Percentiles rank a stretch among this genome's conserved stretches.
phyloP scores from a whole-genome alignment of 257 asterid species.

The Cynanchum wilfordii region DNA sequence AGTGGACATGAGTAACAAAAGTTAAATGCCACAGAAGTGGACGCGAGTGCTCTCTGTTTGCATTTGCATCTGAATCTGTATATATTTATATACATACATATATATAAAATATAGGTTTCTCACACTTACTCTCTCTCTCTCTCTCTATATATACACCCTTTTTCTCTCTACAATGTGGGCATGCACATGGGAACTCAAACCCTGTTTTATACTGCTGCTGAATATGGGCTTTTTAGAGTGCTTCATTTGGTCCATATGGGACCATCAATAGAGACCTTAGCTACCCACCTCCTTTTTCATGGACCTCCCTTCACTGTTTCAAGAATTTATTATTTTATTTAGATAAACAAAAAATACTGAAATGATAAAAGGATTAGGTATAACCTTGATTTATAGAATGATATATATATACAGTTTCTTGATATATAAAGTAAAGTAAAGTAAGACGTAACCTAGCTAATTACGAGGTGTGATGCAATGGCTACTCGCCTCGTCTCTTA shows the following conservation, averaged over 20 bases:
- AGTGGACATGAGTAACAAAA: slow-evolving; percentile 19
- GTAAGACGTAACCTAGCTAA: no score
- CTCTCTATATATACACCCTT: background rate
- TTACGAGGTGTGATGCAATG: no score
- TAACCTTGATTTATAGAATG: no score
- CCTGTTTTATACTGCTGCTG: slow-evolving; percentile 8
- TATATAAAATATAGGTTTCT: no score
- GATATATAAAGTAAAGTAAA: no score
- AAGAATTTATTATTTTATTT: background rate
- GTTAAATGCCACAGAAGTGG: slow-evolving; percentile 16
- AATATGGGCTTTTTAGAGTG: slow-evolving; percentile 23
- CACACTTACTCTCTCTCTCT: background rate
- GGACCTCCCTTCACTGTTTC: background rate
- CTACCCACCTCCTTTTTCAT: background rate
- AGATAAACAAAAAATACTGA: no score
- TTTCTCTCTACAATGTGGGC: slow-evolving; percentile 14
- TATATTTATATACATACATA: no score
- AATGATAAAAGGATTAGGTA: no score
- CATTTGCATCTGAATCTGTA: background rate
- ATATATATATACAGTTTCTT: no score
- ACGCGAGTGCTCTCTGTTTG: slow-evolving; percentile 15
- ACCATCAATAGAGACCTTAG: slow-evolving; percentile 1
- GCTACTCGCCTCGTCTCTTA: no score
- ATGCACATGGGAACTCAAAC: slow-evolving; percentile 19
- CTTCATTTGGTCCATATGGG: slow-evolving; percentile 24